Conservation (phyloP, 1,284 basidiomycete species). For the Trichosporon sp. region DNA sequence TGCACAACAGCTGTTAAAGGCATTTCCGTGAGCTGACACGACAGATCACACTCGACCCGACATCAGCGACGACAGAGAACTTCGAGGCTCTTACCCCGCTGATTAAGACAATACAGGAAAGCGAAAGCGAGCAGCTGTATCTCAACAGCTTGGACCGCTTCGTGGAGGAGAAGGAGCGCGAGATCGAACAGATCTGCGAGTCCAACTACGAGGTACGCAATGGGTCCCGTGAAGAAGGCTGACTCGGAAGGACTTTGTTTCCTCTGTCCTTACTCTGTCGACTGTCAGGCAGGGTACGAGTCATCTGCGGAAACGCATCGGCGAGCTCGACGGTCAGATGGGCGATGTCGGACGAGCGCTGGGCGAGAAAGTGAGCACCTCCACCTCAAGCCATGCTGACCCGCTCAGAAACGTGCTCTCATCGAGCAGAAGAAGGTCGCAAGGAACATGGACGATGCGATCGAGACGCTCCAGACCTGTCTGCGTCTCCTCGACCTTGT, state of each 20-base stretch:
- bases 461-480: slow-evolving; percentile 89
- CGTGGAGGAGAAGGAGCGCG: slow-evolving; percentile 86
- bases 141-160: slow-evolving; percentile 79
- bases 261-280: slow-evolving; percentile 89
- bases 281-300: slow-evolving; percentile 74
- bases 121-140: slow-evolving; percentile 84
- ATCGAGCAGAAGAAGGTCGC: slow-evolving; percentile 88
- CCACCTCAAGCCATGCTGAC: background rate
- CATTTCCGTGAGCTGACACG: background rate
- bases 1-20: background rate
- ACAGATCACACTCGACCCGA: slow-evolving; percentile 46
- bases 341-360: slow-evolving; percentile 69
- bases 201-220: slow-evolving; percentile 74
- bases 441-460: slow-evolving; percentile 89
- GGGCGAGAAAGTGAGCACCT: slow-evolving; percentile 63
- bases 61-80: slow-evolving; percentile 59
- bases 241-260: slow-evolving; percentile 71
- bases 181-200: slow-evolving; percentile 93
- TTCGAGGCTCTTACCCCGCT: slow-evolving; percentile 87
- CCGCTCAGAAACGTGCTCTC: slow-evolving; percentile 64
- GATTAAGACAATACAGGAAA: slow-evolving; percentile 87
- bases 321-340: slow-evolving; percentile 58
- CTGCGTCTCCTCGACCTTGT: slow-evolving; percentile 89
- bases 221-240: background rate
- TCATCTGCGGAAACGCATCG: slow-evolving; percentile 55